These are phyloP conservation scores for Lasiodiplodia sp. DNA, from an alignment of 2,329 filamentous ascomycete species.

Conservation along the genomic window DNA sequence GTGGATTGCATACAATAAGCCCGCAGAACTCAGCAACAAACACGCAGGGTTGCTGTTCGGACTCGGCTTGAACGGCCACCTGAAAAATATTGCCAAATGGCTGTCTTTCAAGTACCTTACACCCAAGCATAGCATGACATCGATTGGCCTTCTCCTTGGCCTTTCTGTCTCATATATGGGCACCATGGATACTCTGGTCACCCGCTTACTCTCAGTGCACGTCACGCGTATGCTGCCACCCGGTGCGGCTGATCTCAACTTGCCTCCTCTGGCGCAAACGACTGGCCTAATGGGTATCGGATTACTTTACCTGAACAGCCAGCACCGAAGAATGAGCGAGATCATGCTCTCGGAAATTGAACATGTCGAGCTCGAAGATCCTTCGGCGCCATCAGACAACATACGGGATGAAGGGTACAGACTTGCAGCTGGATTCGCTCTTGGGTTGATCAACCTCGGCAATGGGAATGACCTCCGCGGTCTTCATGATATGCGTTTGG, in stretches of 20 bases:
- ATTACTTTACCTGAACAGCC: conserved; percentile 89
- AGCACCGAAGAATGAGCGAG: conserved; percentile 98
- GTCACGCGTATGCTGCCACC: conserved; percentile 92
- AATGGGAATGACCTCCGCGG: conserved; percentile 88
- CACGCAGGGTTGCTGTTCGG: conserved; percentile 94
- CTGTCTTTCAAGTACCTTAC: conserved; percentile 99
- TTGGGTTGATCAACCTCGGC: conserved; percentile 93
- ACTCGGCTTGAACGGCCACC: conserved; percentile 89
- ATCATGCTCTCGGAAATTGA: conserved; percentile 99
- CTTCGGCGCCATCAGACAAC: conserved; percentile 71
- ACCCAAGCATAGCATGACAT: conserved; percentile 99
- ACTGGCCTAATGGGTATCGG: conserved; percentile 98
- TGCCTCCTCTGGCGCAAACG: conserved; percentile 92
- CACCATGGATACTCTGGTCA: conserved; percentile 96
- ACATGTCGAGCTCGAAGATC: conserved; percentile 81
- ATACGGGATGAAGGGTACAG: conserved; percentile 95
- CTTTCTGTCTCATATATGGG: conserved; percentile 93
- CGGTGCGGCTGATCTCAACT: conserved; percentile 90
- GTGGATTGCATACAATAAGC: conserved; percentile 99
- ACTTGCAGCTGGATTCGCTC: conserved; percentile 88
- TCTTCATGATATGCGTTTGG: conserved; percentile 90
- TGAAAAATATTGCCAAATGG: conserved; percentile 96
- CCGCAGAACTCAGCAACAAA: conserved; percentile 89
- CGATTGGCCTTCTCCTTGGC: conserved; percentile 90
- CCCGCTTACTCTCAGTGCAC: conserved; percentile 90